Percentiles rank a stretch among this genome's conserved stretches.
phyloP scores from a whole-genome alignment of 23 red algal species.

The Cyanidium caldarium region DNA sequence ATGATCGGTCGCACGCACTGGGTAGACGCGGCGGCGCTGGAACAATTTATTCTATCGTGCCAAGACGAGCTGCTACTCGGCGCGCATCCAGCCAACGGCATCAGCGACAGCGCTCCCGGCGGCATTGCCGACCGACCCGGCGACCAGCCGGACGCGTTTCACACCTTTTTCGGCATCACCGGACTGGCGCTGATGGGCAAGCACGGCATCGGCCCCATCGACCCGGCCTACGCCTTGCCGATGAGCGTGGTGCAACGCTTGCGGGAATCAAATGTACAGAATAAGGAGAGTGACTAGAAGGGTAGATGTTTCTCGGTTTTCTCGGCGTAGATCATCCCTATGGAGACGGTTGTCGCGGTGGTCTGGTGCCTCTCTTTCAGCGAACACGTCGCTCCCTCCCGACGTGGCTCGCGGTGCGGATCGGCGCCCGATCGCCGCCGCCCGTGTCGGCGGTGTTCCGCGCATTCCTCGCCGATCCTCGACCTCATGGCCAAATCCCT shows the following conservation, averaged over 20 bases:
- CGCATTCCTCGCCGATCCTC: too few species aligned
- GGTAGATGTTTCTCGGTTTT: too few species aligned
- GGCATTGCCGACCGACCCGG: conserved; percentile 85
- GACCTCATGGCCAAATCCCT: conserved; percentile 1
- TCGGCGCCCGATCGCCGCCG: too few species aligned
- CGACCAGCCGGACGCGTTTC: conserved; percentile 83
- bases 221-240: conserved; percentile 21
- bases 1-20: conserved; percentile 55
- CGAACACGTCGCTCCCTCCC: too few species aligned
- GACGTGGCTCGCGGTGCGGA: too few species aligned
- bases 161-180: conserved; percentile 93
- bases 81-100: background rate
- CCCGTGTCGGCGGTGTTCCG: too few species aligned
- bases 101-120: conserved; percentile 10
- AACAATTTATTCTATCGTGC: conserved; percentile 47
- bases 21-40: conserved; percentile 40
- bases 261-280: too few species aligned
- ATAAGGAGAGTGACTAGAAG: too few species aligned
- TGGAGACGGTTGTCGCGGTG: too few species aligned
- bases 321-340: too few species aligned
- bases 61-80: conserved; percentile 53
- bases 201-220: conserved; percentile 4
- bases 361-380: too few species aligned
- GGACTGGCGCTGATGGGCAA: conserved; percentile 55
- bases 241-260: background rate